These are phyloP conservation scores for Phaeoacremonium minimum DNA, from an alignment of 2,329 filamentous ascomycete species.

Conservation along the genomic window DNA sequence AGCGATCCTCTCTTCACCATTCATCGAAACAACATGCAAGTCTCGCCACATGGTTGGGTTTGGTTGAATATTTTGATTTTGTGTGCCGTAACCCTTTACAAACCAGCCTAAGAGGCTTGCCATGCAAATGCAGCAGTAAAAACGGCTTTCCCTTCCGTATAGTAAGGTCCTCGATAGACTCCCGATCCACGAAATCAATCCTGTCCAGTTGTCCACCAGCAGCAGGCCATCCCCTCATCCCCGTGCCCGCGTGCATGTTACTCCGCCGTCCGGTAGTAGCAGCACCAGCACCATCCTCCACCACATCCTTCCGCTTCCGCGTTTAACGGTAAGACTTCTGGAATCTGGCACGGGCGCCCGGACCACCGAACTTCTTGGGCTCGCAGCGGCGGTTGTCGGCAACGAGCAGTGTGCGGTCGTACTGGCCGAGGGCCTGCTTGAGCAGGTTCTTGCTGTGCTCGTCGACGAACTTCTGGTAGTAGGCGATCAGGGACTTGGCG, in stretches of 20 bases:
- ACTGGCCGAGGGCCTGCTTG: constrained; percentile 94
- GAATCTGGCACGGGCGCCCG: constrained; percentile 92
- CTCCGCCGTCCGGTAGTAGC: constrained; percentile 11
- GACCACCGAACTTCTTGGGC: constrained; percentile 97
- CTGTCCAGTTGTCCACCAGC: constrained; percentile 6
- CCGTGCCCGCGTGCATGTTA: constrained; percentile 3
- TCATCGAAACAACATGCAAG: no score
- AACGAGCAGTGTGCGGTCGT: constrained; percentile 68
- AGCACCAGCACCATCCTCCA: constrained; percentile 23
- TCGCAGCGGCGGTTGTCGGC: constrained; percentile 99
- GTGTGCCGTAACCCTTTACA: constrained; percentile 49
- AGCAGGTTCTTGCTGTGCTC: constrained; percentile 99
- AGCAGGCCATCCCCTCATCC: constrained; percentile 9
- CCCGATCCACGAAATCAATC: constrained; percentile 20
- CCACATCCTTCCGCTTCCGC: constrained; percentile 10
- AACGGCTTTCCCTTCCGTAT: constrained; percentile 22
- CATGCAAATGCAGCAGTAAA: constrained; percentile 44
- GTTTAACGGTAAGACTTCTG: constrained; percentile 99
- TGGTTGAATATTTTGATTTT: constrained; percentile 23
- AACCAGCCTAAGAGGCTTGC: constrained; percentile 37
- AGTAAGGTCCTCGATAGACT: constrained; percentile 11
- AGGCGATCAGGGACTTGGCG: constrained; percentile 93
- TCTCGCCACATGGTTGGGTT: no score
- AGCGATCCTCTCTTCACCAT: no score
- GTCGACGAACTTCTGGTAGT: constrained; percentile 99